Evolutionary conservation across 73 alveolate genomes (phyloP), one percentile per base, ranked within the genome.

Genomic region (Tetrahymena borealis): DNA sequence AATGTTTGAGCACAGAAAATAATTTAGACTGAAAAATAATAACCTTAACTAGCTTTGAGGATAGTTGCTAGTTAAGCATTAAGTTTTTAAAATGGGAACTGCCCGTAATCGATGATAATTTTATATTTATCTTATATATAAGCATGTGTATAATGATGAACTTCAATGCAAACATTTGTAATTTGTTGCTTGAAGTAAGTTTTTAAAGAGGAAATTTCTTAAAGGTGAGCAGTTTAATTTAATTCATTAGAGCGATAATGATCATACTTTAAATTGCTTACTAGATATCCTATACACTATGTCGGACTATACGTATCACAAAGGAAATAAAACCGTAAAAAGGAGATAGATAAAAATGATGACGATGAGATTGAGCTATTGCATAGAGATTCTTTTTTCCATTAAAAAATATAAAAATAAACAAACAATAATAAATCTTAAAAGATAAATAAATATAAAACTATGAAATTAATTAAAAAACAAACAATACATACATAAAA

Each of bases 291-390:
- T 60, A 35, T 60, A 60, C 85, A 60, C 85, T 60, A 60, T 60
- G 85, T 60, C 85, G 85, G 85, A 60, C 85, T 60, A 60, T 60
- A 60, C 85, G 85, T 60, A 60, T 60, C 85, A 24, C 85, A 60
- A 60, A 60, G 85, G 35, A 60, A 60, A 60, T 60, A 60, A 60
- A 60, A 60, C n/a, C n/a, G n/a, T n/a, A n/a, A n/a, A n/a, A n/a
- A n/a, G n/a, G n/a, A n/a, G n/a, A n/a, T n/a, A n/a, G n/a, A n/a
- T n/a, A 60, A 60, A 32, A 11, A 60, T 24, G 35, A 60, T 16
- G 85, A 60, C 0, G 85, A 60, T 15, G 85, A 60, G 85, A 60
- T 60, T 60, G 85, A 60, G 85, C 85, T 60, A 24, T 60, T 60
- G 85, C 85, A 60, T 60, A 20, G 85, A 60, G 85, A 60, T 60